These are phyloP conservation scores for Dictyostelium discoideum DNA, from an alignment of 78 protist species.

Conservation along the genomic window dicty_2.7 NC_007090.3:3403001-3403500, in stretches of 20 bases:
- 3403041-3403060: not conserved
- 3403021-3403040: not conserved
- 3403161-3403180: not conserved
- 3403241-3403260: not conserved
- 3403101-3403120: not conserved
- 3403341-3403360: slow-evolving; percentile 2
- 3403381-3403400: not conserved
- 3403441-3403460: slow-evolving; percentile 7
- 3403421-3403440: slow-evolving; percentile 17
- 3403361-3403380: not conserved
- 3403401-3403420: not conserved
- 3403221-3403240: not conserved
- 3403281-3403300: not conserved
- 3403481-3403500: slow-evolving; percentile 10
- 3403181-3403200: not conserved
- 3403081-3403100: not conserved
- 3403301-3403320: not conserved
- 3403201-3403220: not conserved
- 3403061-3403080: not conserved
- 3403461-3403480: slow-evolving; percentile 18
- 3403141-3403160: not conserved
- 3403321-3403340: not conserved
- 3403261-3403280: not conserved
- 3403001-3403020: not conserved
- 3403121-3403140: not conserved